A percentile compares a stretch with the other conserved stretches of the same genome.
Evolutionary conservation across 441 rosid genomes (phyloP).

Genomic region (Eutrema salsugineum): DNA sequence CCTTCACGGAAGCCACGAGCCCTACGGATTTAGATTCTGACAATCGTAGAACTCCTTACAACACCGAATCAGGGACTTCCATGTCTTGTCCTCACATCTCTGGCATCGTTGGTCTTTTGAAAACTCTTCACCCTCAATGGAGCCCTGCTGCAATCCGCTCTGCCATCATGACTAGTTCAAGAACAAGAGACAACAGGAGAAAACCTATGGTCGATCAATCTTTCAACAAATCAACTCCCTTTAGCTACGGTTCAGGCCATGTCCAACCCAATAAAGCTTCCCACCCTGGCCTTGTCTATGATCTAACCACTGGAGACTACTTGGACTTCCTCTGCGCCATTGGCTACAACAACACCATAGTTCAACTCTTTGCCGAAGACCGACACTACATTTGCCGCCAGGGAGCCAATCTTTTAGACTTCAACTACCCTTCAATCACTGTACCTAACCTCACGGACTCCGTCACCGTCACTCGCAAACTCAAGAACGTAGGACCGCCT

Average conservation of each 20-base stretch:
- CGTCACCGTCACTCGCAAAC: constrained; percentile 38
- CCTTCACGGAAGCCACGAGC: constrained; percentile 33
- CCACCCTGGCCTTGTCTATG: constrained; percentile 70
- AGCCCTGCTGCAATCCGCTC: constrained; percentile 56
- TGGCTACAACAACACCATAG: constrained; percentile 38
- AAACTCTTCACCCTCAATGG: constrained; percentile 48
- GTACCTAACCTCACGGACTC: constrained; percentile 33
- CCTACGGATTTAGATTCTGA: constrained; percentile 27
- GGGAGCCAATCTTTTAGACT: constrained; percentile 34
- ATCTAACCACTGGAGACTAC: constrained; percentile 38
- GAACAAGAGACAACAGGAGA: constrained; percentile 20
- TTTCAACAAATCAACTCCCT: constrained; percentile 42
- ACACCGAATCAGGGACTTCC: constrained; percentile 46
- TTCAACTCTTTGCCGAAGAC: constrained; percentile 27
- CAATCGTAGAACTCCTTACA: constrained; percentile 36
- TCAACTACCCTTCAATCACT: constrained; percentile 79
- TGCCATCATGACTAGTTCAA: constrained; percentile 65
- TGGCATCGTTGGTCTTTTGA: constrained; percentile 54
- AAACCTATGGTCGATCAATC: constrained; percentile 32
- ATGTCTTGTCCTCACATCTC: constrained; percentile 68
- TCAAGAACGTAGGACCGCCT: constrained; percentile 60
- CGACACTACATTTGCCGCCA: constrained; percentile 32
- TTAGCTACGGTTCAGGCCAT: constrained; percentile 65
- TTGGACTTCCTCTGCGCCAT: constrained; percentile 48
- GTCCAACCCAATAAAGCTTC: constrained; percentile 47